Evolutionary conservation across 768 basidiomycete species (phyloP), one percentile per base, ranked within the genome.

Genomic region (Amanita muscaria): DNA sequence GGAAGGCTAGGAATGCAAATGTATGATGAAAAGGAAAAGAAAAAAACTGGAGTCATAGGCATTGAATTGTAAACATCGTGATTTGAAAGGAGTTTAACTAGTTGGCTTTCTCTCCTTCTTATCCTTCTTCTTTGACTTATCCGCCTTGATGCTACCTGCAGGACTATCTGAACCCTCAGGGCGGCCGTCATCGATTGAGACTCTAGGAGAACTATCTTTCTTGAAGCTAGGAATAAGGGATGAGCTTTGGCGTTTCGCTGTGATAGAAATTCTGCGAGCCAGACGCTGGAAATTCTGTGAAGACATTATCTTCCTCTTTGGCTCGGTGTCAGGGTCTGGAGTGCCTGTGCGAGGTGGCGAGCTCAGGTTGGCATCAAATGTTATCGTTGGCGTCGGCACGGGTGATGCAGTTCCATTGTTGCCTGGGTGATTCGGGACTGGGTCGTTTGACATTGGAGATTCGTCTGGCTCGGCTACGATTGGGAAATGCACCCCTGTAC

Each of bases 211-310:
- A 43, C 68, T 68, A 46, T 67, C 60, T 35, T 76, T 72, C 57
- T 72, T 77, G 48, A 80, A 61, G n/a, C 72, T 71, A 40, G 76
- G 72, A 43, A 77, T 66, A 27, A 63, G 59, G 8, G 69, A 64
- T 18, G 70, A 73, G 29, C 72, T 74, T 50, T 76, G 73, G 21
- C 80, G 74, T 36, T 74, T 72, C 0, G 79, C 73, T 22, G 68
- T 73, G 34, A 85, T 60, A 8, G 86, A 88, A 44, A 90, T 80
- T 49, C 77, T 70, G 48, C 85, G 69, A 12, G 86, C 88, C 29
- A 90, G 57, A 14, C 85, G 74, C 59, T 88, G 85, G 69, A 91
- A 86, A 55, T 89, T 89, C 59, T 91, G 88, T 21, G 85, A 83
- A 7, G 85, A 80, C 47, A 85, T 87, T 15, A 85, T 76, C 57